phyloP scores from a whole-genome alignment of 2,329 filamentous ascomycete species.

The Monilinia vaccinii-corymbosi region DNA sequence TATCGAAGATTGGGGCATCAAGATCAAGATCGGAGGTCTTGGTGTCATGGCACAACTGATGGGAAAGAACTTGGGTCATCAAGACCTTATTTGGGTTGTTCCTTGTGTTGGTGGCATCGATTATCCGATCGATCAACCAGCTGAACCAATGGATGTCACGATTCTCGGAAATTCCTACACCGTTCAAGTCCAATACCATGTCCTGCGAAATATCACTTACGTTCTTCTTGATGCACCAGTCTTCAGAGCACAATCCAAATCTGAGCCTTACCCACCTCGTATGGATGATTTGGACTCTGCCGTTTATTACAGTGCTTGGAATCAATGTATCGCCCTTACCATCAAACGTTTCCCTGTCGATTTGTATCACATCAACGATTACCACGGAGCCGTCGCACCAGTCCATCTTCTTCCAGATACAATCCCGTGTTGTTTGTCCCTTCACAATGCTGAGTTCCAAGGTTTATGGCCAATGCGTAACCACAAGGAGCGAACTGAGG shows the following conservation, averaged over 20 bases:
- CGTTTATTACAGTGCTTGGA: slow-evolving; percentile 63
- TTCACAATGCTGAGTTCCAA: slow-evolving; percentile 63
- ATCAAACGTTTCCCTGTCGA: slow-evolving; percentile 54
- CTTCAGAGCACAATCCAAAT: slow-evolving; percentile 53
- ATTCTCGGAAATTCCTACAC: slow-evolving; percentile 52
- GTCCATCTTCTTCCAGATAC: slow-evolving; percentile 53
- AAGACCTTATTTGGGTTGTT: slow-evolving; percentile 58
- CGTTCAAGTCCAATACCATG: slow-evolving; percentile 55
- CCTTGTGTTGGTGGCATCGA: slow-evolving; percentile 54
- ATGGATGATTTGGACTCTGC: slow-evolving; percentile 63
- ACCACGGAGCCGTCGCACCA: slow-evolving; percentile 54
- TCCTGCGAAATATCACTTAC: slow-evolving; percentile 56
- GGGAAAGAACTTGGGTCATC: slow-evolving; percentile 52
- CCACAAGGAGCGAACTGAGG: slow-evolving; percentile 50
- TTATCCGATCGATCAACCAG: slow-evolving; percentile 50
- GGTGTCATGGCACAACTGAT: slow-evolving; percentile 61
- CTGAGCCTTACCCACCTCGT: slow-evolving; percentile 55
- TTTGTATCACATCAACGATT: slow-evolving; percentile 59
- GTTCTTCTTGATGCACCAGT: slow-evolving; percentile 51
- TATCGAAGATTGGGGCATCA: slow-evolving; percentile 61
- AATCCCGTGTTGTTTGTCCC: slow-evolving; percentile 52
- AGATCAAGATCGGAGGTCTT: slow-evolving; percentile 62
- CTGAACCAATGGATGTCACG: slow-evolving; percentile 52
- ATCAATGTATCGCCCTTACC: slow-evolving; percentile 57
- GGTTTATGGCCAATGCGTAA: slow-evolving; percentile 60